Conservation (phyloP, 306 rosid genomes). For the Gynostemma pentaphyllum region DNA sequence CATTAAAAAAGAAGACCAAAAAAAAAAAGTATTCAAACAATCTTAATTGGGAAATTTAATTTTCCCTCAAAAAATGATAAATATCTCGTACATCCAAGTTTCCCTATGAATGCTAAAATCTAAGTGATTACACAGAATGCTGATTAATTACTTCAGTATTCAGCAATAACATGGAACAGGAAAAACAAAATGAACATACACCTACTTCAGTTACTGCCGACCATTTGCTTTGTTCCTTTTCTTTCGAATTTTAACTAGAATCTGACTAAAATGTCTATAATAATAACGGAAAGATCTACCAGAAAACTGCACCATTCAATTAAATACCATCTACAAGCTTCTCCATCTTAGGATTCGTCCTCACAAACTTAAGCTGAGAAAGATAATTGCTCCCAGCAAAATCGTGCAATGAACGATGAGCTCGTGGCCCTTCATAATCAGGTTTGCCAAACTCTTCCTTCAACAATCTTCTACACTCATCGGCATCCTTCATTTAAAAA, state of each 20-base stretch:
- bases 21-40: background rate
- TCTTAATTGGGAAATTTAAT: background rate
- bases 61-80: background rate
- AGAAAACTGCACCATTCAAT: background rate
- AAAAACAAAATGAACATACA: background rate
- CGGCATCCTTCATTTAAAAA: conserved; percentile 40
- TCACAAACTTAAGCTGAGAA: conserved; percentile 51
- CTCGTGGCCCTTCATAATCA: conserved; percentile 51
- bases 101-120: background rate
- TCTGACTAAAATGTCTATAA: background rate
- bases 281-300: background rate
- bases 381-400: conserved; percentile 82
- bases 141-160: conserved; percentile 3
- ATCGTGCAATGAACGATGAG: conserved; percentile 68
- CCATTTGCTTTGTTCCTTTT: background rate
- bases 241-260: background rate
- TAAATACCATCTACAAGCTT: conserved; percentile 5
- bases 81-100: background rate
- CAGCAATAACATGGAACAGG: background rate
- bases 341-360: conserved; percentile 25
- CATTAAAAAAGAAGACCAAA: background rate
- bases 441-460: conserved; percentile 36
- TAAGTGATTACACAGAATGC: background rate
- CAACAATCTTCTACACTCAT: conserved; percentile 41
- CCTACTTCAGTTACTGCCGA: conserved; percentile 1